Evolutionary conservation across 768 basidiomycete genomes (phyloP), one percentile per base, ranked within the genome.

Genomic region (Leccinum variicolor): DNA sequence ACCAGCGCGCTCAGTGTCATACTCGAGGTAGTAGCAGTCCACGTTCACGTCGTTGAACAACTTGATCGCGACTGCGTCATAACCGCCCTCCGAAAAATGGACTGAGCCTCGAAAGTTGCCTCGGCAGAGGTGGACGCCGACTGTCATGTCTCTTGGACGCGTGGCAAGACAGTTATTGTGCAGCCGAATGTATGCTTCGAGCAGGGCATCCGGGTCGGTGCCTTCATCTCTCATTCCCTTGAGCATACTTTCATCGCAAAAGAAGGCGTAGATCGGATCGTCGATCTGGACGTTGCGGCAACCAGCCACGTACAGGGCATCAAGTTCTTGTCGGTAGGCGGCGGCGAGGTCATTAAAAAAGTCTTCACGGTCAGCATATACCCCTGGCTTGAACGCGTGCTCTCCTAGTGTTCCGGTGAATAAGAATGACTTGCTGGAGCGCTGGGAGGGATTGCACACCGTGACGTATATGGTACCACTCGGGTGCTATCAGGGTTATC

Each of bases 391-490:
- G 36, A 39, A 39, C 17, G 36, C 36, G 8, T 39, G 36, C 17
- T 39, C 36, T 4, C 36, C 36, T 39, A 9, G 17, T n/a, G 36
- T 39, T 4, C 36, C 13, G 8, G 36, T n/a, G 4, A 39, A 39
- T n/a, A 39, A 9, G 17, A 39, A 9, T n/a, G 17, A 39, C 36
- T 39, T 39, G 17, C 7, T 36, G 34, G 34, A 36, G 34, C 34
- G 34, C 17, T 39, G 1, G 36, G n/a, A 41, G 31, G 36, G 11
- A 8, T 4, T 10, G 13, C 62, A 76, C 78, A 51, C 87, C 87
- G 66, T 86, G 85, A 26, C 83, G 81, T 29, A 87, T 80, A 66
- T 87, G 85, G 69, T 82, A 85, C 85, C 86, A 87, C 36, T 84
- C 83, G 3, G 88, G 89, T 0, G 87, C 83, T 58, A 83, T 84